Conservation (phyloP, 2,329 filamentous ascomycete species). For the Ophiostoma sp. region DNA sequence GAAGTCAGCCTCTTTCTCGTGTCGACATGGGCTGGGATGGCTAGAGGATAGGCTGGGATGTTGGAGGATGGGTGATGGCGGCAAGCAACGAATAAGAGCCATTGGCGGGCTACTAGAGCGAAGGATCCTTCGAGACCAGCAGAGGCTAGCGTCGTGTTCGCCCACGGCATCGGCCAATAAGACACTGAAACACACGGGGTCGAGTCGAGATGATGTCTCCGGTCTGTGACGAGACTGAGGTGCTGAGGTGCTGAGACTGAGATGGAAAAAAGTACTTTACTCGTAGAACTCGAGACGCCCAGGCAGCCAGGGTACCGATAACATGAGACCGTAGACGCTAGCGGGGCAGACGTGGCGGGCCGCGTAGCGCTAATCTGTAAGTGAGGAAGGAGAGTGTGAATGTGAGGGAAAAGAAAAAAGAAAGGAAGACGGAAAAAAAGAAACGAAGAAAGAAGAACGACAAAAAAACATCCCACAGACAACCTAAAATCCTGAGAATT, state of each 20-base stretch:
- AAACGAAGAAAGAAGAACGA: neutral
- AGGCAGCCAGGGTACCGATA: neutral
- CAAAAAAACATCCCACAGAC: neutral
- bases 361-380: conserved; percentile 6
- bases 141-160: conserved; percentile 18
- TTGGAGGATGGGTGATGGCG: conserved; percentile 3
- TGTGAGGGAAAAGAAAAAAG: neutral
- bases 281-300: neutral
- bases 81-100: conserved; percentile 22
- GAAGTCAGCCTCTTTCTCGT: neutral
- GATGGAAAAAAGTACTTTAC: neutral
- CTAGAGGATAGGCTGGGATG: neutral
- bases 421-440: neutral
- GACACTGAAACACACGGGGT: conserved; percentile 4
- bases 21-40: neutral
- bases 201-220: neutral
- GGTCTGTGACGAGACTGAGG: neutral
- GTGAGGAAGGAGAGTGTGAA: neutral
- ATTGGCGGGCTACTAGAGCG: conserved; percentile 18
- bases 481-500: neutral
- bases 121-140: conserved; percentile 8
- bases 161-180: conserved; percentile 17
- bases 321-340: conserved; percentile 2
- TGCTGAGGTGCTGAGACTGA: no score
- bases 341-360: neutral